Conservation (phyloP, 192 early-diverging fungal species). For the Coemansia sp. region DNA sequence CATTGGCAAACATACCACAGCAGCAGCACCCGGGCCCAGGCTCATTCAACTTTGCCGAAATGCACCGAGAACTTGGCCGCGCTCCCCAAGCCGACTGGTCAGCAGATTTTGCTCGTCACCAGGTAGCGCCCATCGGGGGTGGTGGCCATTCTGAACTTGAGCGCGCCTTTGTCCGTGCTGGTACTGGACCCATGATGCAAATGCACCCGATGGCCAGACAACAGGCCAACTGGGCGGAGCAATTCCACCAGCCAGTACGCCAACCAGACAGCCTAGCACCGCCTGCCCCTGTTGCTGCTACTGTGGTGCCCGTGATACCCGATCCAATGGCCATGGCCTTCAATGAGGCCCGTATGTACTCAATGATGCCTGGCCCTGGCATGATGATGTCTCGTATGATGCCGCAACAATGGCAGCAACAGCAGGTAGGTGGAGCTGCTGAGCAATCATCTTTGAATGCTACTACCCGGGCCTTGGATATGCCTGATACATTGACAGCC, state of each 20-base stretch:
- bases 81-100: conserved; percentile 61
- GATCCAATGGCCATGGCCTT: conserved; percentile 61
- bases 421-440: conserved; percentile 37
- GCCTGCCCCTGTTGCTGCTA: conserved; percentile 10
- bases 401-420: conserved; percentile 22
- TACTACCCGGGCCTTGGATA: conserved; percentile 7
- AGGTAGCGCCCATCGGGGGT: conserved; percentile 16
- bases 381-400: conserved; percentile 26
- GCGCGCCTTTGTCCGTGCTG: conserved; percentile 33
- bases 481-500: conserved; percentile 9
- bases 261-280: conserved; percentile 5
- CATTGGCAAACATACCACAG: conserved; percentile 11
- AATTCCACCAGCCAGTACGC: conserved; percentile 51
- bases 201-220: conserved; percentile 35
- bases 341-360: conserved; percentile 59
- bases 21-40: conserved; percentile 16
- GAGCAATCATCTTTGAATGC: conserved; percentile 33
- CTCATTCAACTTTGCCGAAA: conserved; percentile 67
- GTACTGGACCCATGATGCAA: conserved; percentile 17
- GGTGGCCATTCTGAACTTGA: conserved; percentile 43
- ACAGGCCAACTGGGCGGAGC: conserved; percentile 49
- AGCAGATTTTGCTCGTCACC: conserved; percentile 67
- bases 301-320: conserved; percentile 6
- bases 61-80: conserved; percentile 66
- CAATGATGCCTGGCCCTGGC: conserved; percentile 36